Evolutionary conservation across 2,329 filamentous ascomycete genomes (phyloP).

Genomic region (Fusarium lateritium): DNA sequence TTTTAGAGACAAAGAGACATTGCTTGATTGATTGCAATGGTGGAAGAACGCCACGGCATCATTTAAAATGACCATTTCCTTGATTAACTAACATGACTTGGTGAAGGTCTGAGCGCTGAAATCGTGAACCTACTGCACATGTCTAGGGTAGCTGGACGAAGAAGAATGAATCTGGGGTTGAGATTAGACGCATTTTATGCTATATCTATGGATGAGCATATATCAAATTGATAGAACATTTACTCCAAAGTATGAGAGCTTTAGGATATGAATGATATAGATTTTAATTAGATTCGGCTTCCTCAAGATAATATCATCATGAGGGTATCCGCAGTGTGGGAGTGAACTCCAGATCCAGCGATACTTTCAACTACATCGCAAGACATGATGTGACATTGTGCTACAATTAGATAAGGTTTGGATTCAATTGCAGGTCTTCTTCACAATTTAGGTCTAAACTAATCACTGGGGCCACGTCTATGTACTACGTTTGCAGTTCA

Average conservation of each 20-base stretch:
- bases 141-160: conserved; percentile 27
- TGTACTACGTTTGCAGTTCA: conserved; percentile 25
- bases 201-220: too few relatives aligned
- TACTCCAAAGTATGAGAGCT: too few relatives aligned
- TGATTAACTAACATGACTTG: neutral
- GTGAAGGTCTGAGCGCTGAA: neutral
- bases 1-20: neutral
- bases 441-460: neutral
- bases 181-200: too few relatives aligned
- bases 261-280: too few relatives aligned
- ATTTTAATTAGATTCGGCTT: too few relatives aligned
- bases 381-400: conserved; percentile 6
- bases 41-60: neutral
- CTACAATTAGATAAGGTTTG: conserved; percentile 1
- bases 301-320: too few relatives aligned
- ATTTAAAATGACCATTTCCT: neutral
- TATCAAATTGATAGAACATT: too few relatives aligned
- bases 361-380: conserved; percentile 9
- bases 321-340: too few relatives aligned
- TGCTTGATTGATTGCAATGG: neutral
- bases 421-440: neutral
- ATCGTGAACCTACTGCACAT: neutral
- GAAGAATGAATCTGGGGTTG: too few relatives aligned
- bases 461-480: conserved; percentile 36
- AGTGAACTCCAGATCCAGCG: neutral